Evolutionary conservation across 306 rosid species (phyloP).

Genomic region (Rubus idaeus): DNA sequence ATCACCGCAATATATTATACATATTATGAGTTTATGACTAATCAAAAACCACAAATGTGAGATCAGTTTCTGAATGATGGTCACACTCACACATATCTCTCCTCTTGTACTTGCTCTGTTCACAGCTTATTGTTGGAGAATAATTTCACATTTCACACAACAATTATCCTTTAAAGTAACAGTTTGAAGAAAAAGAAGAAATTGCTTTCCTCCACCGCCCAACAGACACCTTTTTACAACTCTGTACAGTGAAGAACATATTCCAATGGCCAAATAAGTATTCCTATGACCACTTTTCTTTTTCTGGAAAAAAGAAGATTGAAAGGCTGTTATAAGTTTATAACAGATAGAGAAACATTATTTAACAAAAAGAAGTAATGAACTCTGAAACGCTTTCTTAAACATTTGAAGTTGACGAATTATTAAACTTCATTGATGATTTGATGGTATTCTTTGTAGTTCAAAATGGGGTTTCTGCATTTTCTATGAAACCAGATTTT

Average conservation of each 20-base stretch:
- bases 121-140: background rate
- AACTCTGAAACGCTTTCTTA: background rate
- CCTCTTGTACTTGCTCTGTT: background rate
- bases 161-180: background rate
- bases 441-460: background rate
- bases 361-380: background rate
- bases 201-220: background rate
- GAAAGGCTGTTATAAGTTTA: background rate
- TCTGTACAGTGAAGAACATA: slow-evolving; percentile 23
- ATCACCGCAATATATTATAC: background rate
- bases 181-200: background rate
- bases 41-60: background rate
- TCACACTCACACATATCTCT: background rate
- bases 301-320: background rate
- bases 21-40: background rate
- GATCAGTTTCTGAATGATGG: background rate
- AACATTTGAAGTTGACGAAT: background rate
- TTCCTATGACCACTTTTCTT: background rate
- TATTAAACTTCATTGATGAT: background rate
- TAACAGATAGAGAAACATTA: background rate
- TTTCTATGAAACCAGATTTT: background rate
- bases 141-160: background rate
- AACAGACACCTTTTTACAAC: background rate
- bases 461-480: slow-evolving; percentile 1
- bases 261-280: background rate